Conservation (phyloP, 129 eudicot species). For the Smallanthus sonchifolius region DNA sequence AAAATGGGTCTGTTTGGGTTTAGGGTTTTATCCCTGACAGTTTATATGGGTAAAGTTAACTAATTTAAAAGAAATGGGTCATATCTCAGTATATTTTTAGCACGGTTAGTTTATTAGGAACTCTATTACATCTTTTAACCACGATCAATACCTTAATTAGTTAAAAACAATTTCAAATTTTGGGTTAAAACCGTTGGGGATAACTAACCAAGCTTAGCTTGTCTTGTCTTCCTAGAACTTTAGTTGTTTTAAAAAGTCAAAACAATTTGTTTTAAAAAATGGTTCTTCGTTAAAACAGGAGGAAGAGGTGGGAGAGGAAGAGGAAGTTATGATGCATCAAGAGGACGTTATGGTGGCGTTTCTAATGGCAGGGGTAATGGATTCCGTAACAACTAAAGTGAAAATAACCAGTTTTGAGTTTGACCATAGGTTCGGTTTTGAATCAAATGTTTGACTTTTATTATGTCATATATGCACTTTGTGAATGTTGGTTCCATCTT, state of each 20-base stretch:
- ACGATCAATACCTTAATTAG: too few species aligned
- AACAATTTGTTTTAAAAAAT: neutral
- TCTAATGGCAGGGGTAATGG: constrained; percentile 46
- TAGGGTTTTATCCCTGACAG: neutral
- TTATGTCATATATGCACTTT: constrained; percentile 10
- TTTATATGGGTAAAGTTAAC: neutral
- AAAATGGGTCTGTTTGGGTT: neutral
- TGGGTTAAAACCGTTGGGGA: neutral
- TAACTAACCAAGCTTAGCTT: neutral
- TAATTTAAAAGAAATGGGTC: neutral
- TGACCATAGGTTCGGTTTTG: constrained; percentile 16
- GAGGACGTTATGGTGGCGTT: constrained; percentile 54
- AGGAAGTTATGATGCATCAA: constrained; percentile 42
- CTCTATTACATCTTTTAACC: too few species aligned
- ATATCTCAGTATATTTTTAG: neutral
- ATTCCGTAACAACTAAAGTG: constrained; percentile 28
- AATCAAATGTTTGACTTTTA: constrained; percentile 14
- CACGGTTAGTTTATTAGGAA: too few species aligned
- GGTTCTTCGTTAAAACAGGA: constrained; percentile 44
- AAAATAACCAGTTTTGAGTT: neutral
- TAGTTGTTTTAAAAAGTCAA: neutral
- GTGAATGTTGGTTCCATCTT: constrained; percentile 24
- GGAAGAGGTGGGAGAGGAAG: constrained; percentile 79
- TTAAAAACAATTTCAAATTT: too few species aligned
- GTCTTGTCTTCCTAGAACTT: neutral